Evolutionary conservation across 352 stramenopile species (phyloP).

Genomic region (Phytophthora multivora): DNA sequence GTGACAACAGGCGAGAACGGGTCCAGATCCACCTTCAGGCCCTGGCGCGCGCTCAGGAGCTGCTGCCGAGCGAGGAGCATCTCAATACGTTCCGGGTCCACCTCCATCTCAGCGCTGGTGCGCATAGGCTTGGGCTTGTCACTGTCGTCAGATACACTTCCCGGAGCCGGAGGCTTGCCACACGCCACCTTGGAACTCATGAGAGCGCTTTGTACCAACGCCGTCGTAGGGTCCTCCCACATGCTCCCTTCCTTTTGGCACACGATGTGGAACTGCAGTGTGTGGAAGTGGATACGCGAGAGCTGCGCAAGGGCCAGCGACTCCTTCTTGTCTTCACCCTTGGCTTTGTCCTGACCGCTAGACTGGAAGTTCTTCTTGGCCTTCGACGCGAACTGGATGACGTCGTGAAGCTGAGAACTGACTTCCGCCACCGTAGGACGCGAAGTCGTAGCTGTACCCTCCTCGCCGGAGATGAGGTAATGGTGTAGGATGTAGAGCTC

Average conservation of each 20-base stretch:
- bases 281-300: constrained; percentile 87
- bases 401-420: constrained; percentile 69
- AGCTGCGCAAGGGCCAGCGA: constrained; percentile 62
- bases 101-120: constrained; percentile 67
- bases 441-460: constrained; percentile 75
- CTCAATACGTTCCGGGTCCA: constrained; percentile 75
- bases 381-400: constrained; percentile 63
- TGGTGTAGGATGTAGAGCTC: constrained; percentile 86
- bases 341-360: constrained; percentile 20
- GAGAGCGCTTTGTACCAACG: constrained; percentile 75
- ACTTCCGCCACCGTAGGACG: constrained; percentile 76
- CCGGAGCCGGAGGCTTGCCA: constrained; percentile 53
- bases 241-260: constrained; percentile 68
- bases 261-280: constrained; percentile 87
- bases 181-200: constrained; percentile 87
- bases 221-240: constrained; percentile 73
- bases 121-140: constrained; percentile 43
- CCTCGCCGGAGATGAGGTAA: constrained; percentile 76
- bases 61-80: constrained; percentile 60
- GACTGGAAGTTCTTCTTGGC: constrained; percentile 51
- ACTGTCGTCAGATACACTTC: constrained; percentile 9
- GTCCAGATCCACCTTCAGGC: constrained; percentile 63
- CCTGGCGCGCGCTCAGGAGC: constrained; percentile 60
- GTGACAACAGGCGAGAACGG: constrained; percentile 67
- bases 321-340: constrained; percentile 24